Conservation (phyloP, 2,329 filamentous ascomycete species). For the Claviceps sp. region DNA sequence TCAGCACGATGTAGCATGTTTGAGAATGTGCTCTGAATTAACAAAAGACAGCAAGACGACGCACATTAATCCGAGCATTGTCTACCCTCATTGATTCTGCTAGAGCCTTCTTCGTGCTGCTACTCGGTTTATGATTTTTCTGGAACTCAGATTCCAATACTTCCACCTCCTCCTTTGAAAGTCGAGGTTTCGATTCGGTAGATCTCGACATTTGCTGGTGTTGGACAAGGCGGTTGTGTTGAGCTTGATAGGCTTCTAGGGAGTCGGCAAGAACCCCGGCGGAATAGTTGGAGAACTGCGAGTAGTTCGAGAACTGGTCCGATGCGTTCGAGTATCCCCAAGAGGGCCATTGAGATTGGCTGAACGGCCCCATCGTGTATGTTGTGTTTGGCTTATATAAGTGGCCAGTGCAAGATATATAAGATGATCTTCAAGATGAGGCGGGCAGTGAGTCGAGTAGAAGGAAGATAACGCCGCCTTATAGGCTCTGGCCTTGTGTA, state of each 20-base stretch:
- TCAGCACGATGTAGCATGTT: background rate
- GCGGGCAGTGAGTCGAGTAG: background rate
- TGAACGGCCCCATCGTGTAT: slow-evolving; percentile 19
- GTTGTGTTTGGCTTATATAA: background rate
- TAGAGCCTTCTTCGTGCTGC: slow-evolving; percentile 45
- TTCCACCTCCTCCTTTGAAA: slow-evolving; percentile 47
- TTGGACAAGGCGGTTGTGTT: slow-evolving; percentile 23
- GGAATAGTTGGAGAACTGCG: slow-evolving; percentile 21
- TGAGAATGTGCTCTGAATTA: background rate
- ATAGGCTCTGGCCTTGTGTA: background rate
- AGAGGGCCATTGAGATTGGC: slow-evolving; percentile 22
- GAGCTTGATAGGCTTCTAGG: slow-evolving; percentile 24
- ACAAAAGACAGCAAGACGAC: slow-evolving; percentile 9
- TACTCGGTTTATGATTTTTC: slow-evolving; percentile 52
- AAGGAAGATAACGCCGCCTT: background rate
- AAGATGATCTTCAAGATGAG: background rate
- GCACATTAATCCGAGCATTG: slow-evolving; percentile 49
- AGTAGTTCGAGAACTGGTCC: slow-evolving; percentile 19
- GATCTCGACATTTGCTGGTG: slow-evolving; percentile 26
- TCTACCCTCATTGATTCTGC: slow-evolving; percentile 51
- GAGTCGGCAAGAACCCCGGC: slow-evolving; percentile 23
- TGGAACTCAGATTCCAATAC: slow-evolving; percentile 47
- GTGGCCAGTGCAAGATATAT: background rate
- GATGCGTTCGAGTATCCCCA: slow-evolving; percentile 20
- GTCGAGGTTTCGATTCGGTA: slow-evolving; percentile 36